Conservation (phyloP, 257 asterid genomes). For the Verbascum thapsus region DNA sequence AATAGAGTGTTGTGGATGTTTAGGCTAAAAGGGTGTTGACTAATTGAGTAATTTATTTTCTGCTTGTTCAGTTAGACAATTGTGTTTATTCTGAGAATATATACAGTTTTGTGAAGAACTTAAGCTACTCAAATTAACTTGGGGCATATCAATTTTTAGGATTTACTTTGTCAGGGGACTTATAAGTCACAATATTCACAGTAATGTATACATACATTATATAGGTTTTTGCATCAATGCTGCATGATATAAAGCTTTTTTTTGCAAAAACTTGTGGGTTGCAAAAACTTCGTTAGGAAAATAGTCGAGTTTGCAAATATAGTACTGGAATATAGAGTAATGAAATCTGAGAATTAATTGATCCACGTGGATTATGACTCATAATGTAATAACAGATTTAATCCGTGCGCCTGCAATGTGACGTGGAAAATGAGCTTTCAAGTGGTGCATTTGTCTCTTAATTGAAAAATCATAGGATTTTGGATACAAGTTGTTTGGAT, state of each 20-base stretch:
- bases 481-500: not conserved
- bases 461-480: not conserved
- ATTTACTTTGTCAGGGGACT: constrained; percentile 3
- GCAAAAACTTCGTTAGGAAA: not conserved
- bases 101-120: not conserved
- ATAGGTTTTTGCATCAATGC: constrained; percentile 9
- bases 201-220: not conserved
- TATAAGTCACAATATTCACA: not conserved
- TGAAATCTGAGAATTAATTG: not conserved
- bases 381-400: constrained; percentile 17
- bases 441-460: not conserved
- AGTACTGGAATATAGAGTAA: not conserved
- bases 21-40: not conserved
- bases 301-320: constrained; percentile 2
- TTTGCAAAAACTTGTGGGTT: not conserved
- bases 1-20: not conserved
- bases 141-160: not conserved
- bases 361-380: constrained; percentile 18
- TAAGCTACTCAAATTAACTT: not conserved
- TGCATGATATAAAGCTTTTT: not conserved
- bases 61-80: constrained; percentile 8
- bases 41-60: constrained; percentile 4
- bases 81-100: not conserved
- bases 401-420: not conserved
- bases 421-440: constrained; percentile 11